Percentiles rank a stretch among this genome's conserved stretches.
These are phyloP conservation scores for Penicillium flavigenum DNA, from an alignment of 495 filamentous ascomycete genomes.

Conservation along the genomic window DNA sequence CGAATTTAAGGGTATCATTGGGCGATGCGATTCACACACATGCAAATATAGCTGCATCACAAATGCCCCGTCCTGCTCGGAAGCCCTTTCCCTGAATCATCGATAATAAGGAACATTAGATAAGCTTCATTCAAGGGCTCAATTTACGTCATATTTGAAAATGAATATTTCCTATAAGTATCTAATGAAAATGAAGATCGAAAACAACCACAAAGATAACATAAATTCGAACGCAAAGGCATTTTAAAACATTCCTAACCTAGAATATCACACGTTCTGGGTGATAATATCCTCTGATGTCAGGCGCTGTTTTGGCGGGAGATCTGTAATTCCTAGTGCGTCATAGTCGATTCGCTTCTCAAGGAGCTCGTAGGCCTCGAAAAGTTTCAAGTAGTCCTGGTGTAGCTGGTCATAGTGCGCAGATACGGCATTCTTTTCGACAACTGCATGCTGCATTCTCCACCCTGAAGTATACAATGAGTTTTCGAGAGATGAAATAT, in stretches of 20 bases:
- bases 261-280: background rate
- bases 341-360: background rate
- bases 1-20: background rate
- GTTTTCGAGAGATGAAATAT: slow-evolving; percentile 2
- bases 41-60: background rate
- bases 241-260: background rate
- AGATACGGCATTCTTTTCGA: background rate
- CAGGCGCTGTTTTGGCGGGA: background rate
- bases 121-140: background rate
- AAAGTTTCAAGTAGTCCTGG: background rate
- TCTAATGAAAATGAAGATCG: no score
- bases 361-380: slow-evolving; percentile 1
- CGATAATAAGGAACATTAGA: background rate
- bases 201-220: background rate
- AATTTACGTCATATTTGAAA: background rate
- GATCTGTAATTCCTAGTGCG: background rate
- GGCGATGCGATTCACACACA: background rate
- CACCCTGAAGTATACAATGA: background rate
- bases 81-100: no score
- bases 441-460: background rate
- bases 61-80: background rate
- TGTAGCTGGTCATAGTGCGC: background rate
- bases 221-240: background rate
- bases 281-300: background rate
- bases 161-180: background rate